Evolutionary conservation across 2,329 filamentous ascomycete species (phyloP), one percentile per base, ranked within the genome.

Genomic region (Rhytidhysteron rufulum): DNA sequence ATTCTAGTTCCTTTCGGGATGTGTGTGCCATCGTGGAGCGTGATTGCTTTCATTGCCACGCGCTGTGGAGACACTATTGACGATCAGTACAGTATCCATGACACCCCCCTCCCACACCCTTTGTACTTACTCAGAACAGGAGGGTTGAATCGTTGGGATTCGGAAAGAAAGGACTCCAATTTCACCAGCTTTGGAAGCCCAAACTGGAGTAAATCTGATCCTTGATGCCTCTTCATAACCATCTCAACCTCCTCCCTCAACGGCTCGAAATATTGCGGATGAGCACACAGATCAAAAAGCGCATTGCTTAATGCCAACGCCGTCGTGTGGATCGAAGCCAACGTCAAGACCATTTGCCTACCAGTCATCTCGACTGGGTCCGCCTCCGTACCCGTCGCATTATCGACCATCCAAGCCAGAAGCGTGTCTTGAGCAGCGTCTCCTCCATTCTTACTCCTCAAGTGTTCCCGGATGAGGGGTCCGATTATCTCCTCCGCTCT

Each of bases 231-330:
- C 18, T 15, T 21, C 3, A 40, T 15, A 2, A 45, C 31, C 17
- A 41, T 29, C 8, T n/a, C 50, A 5, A 75, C 71, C 48, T 82
- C 78, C 16, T 75, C 66, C 2, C 78, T 71, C 1, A 81, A 56
- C 8, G 71, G 67, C 4, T 73, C 62, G 24, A 76, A 58, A 47
- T 75, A 66, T 21, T 79, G 71, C 0, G 75, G 77, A 22, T 73
- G 57, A 3, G 71, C 65, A 0, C 70, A 71, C 3, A 83, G 54
- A 41, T 76, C 72, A 51, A 75, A 79, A 34, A 82, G 67, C 41
- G 71, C 43, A 66, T 78, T 71, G 73, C 30, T 47, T 0, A 67
- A 48, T 3, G 57, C 40, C 22, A 68, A 62, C 1, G 65, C 63
- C 0, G 70, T 71, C 5, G 66, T 71, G 46, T 73, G 69, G n/a